A percentile compares a stretch with the other conserved stretches of the same genome.
Conservation (phyloP, 78 protist species). For the Dictyostelium firmibasis region DNA sequence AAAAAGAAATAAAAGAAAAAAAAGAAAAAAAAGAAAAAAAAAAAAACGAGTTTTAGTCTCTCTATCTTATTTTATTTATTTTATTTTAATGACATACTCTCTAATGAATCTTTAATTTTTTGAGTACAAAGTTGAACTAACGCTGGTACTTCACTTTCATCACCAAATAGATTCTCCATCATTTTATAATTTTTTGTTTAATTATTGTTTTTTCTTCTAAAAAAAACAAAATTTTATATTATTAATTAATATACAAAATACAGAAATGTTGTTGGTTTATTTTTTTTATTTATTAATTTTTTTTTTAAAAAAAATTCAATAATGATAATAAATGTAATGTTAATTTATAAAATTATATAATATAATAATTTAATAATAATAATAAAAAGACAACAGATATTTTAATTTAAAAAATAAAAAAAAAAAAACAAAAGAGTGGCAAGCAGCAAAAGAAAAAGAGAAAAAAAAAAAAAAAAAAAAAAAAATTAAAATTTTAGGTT, state of each 20-base stretch:
- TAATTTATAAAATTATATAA: no score
- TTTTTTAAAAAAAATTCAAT: no score
- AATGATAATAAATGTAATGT: not conserved
- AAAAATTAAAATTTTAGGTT: not conserved
- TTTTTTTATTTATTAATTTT: no score
- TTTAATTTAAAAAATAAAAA: not conserved
- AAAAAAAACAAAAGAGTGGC: not conserved
- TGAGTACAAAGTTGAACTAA: not conserved
- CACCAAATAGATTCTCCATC: constrained; percentile 21
- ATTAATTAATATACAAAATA: not conserved
- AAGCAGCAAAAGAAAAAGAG: not conserved
- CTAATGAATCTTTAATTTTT: not conserved
- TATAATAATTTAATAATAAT: not conserved
- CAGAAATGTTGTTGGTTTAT: not conserved
- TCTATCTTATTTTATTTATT: not conserved
- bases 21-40: not conserved
- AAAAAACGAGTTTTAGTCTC: not conserved
- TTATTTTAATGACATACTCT: not conserved
- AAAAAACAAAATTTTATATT: not conserved
- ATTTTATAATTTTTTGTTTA: not conserved
- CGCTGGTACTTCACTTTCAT: not conserved
- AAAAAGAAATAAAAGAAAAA: no score
- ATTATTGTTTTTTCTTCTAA: not conserved
- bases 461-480: constrained; percentile 2
- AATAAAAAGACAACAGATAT: not conserved